Percentiles rank a stretch among this genome's conserved stretches.
Evolutionary conservation across 768 basidiomycete genomes (phyloP).

Genomic region (Tylopilus intermedius): DNA sequence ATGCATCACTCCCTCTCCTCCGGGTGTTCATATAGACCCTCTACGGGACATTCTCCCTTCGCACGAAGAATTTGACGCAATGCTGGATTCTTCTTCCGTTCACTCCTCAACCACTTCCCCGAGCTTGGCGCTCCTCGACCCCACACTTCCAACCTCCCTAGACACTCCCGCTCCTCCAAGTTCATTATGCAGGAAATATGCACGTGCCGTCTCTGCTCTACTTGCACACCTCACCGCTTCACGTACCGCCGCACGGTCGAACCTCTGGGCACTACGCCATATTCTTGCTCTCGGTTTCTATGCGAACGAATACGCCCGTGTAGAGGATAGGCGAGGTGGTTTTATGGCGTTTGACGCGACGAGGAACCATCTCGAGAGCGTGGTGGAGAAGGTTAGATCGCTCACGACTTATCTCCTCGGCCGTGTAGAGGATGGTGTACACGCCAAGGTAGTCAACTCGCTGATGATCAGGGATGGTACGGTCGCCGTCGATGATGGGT

Average conservation of each 20-base stretch:
- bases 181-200: conserved; percentile 39
- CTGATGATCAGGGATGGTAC: conserved; percentile 27
- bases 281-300: conserved; percentile 59
- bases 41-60: conserved; percentile 52
- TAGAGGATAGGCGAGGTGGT: conserved; percentile 45
- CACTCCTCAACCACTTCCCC: conserved; percentile 44
- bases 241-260: conserved; percentile 52
- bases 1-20: conserved; percentile 32
- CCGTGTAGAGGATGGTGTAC: conserved; percentile 47
- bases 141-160: conserved; percentile 47
- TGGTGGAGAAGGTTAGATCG: conserved; percentile 46
- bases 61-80: conserved; percentile 38
- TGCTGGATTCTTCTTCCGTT: conserved; percentile 39
- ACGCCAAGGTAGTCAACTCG: conserved; percentile 36
- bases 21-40: conserved; percentile 37
- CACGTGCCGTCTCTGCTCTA: conserved; percentile 54
- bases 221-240: conserved; percentile 53
- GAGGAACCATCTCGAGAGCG: conserved; percentile 27
- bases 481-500: conserved; percentile 17
- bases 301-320: conserved; percentile 54
- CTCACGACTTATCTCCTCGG: conserved; percentile 59
- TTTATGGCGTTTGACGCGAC: conserved; percentile 35
- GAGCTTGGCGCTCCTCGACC: conserved; percentile 57
- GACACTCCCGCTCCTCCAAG: conserved; percentile 13
- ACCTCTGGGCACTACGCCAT: conserved; percentile 67